These are phyloP conservation scores for Starmerella davenportii DNA, from an alignment of 805 yeast genomes.

Conservation along the genomic window DNA sequence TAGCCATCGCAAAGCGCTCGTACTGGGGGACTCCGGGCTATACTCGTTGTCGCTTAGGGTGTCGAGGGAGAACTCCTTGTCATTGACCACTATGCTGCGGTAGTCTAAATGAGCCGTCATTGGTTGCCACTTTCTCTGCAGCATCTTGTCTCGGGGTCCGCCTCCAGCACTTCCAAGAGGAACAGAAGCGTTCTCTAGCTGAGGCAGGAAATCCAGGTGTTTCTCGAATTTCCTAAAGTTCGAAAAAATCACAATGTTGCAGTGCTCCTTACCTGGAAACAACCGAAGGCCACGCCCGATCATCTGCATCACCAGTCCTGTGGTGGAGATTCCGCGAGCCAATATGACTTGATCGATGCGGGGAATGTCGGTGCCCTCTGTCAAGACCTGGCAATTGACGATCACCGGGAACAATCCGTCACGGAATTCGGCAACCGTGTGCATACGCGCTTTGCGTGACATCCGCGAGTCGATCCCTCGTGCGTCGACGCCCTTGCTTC, in stretches of 20 bases:
- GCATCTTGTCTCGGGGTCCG: background rate
- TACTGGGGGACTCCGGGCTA: slow-evolving; percentile 6
- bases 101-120: slow-evolving; percentile 1
- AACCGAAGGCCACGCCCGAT: slow-evolving; percentile 72
- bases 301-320: slow-evolving; percentile 63
- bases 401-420: slow-evolving; percentile 49
- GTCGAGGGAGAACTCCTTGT: slow-evolving; percentile 2
- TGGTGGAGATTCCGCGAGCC: slow-evolving; percentile 66
- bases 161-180: too few relatives aligned
- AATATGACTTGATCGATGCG: slow-evolving; percentile 63
- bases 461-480: slow-evolving; percentile 57
- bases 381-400: slow-evolving; percentile 75
- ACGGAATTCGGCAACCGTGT: slow-evolving; percentile 39
- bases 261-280: slow-evolving; percentile 40
- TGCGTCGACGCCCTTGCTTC: slow-evolving; percentile 44
- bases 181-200: slow-evolving; percentile 1
- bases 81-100: slow-evolving; percentile 1
- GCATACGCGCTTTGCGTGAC: slow-evolving; percentile 31
- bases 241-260: slow-evolving; percentile 37
- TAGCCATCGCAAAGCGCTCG: slow-evolving; percentile 11
- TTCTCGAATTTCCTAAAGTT: slow-evolving; percentile 6
- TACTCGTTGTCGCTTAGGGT: slow-evolving; percentile 2
- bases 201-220: slow-evolving; percentile 6
- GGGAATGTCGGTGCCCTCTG: slow-evolving; percentile 92
- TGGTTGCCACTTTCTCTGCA: background rate